These are phyloP conservation scores for Nissolia schottii DNA, from an alignment of 306 rosid genomes.

Conservation along the genomic window DNA sequence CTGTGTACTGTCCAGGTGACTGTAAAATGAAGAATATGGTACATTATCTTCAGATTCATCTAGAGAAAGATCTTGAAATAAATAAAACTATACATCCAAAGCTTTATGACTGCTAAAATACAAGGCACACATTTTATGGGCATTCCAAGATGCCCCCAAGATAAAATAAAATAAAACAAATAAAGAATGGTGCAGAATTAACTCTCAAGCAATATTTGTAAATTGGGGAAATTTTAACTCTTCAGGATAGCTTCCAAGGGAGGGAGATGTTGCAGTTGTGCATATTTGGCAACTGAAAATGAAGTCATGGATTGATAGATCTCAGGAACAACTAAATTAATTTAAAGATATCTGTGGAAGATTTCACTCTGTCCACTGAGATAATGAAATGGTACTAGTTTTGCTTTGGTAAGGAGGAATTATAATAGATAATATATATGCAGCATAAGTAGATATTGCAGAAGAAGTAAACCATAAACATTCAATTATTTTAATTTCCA, in stretches of 20 bases:
- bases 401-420: conserved; percentile 1
- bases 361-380: not conserved
- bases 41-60: conserved; percentile 9
- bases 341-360: not conserved
- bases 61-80: not conserved
- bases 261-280: not conserved
- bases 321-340: conserved; percentile 3
- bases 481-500: not conserved
- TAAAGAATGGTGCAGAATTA: not conserved
- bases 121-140: not conserved
- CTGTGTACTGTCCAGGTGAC: conserved; percentile 41
- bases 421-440: not conserved
- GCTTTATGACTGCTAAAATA: not conserved
- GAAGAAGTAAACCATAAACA: not conserved
- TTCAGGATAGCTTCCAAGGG: not conserved
- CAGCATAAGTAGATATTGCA: not conserved
- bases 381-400: not conserved
- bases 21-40: conserved; percentile 21
- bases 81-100: conserved; percentile 1
- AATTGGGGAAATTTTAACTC: not conserved
- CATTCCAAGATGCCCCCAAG: not conserved
- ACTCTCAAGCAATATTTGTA: not conserved
- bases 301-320: not conserved
- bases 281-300: not conserved
- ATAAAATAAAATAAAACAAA: not conserved